Percentiles rank a stretch among this genome's conserved stretches.
These are phyloP conservation scores for Stagonosporopsis chrysanthemi DNA, from an alignment of 2,329 filamentous ascomycete genomes.

Conservation along the genomic window DNA sequence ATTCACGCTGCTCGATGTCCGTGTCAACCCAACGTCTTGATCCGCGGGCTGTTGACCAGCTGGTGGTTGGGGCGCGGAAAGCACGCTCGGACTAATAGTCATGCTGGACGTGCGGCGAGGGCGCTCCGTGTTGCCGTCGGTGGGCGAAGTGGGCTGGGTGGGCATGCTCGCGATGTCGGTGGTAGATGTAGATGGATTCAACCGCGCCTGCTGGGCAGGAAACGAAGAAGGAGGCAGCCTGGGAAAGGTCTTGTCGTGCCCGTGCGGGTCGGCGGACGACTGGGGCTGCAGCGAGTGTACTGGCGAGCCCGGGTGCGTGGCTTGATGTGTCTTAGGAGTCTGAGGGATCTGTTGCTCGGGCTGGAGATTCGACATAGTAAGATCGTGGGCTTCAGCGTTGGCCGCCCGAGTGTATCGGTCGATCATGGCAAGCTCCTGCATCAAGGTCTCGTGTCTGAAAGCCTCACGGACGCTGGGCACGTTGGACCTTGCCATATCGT, in stretches of 20 bases:
- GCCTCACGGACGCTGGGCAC: slow-evolving; percentile 91
- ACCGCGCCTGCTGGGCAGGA: slow-evolving; percentile 49
- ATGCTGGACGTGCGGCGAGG: slow-evolving; percentile 41
- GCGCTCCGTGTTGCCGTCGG: slow-evolving; percentile 32
- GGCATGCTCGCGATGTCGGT: slow-evolving; percentile 27
- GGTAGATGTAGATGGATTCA: slow-evolving; percentile 35
- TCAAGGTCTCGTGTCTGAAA: slow-evolving; percentile 85
- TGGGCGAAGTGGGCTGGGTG: slow-evolving; percentile 37
- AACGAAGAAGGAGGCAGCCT: slow-evolving; percentile 38
- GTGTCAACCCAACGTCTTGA: slow-evolving; percentile 25
- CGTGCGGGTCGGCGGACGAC: slow-evolving; percentile 49
- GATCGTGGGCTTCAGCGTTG: slow-evolving; percentile 38
- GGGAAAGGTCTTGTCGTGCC: slow-evolving; percentile 40
- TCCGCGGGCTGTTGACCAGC: slow-evolving; percentile 24
- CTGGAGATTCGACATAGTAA: slow-evolving; percentile 48
- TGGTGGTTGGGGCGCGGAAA: slow-evolving; percentile 31
- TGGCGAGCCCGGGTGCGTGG: slow-evolving; percentile 48
- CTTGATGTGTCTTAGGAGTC: slow-evolving; percentile 41
- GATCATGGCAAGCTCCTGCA: slow-evolving; percentile 81
- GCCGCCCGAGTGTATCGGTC: slow-evolving; percentile 53
- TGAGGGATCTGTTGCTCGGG: slow-evolving; percentile 32
- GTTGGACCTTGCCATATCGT: slow-evolving; percentile 94
- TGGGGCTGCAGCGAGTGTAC: slow-evolving; percentile 52
- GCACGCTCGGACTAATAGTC: slow-evolving; percentile 34
- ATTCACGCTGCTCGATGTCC: slow-evolving; percentile 36